Base-by-base conservation (phyloP, 371 early-diverging fungal species). In the Apophysomyces ossiformis region DNA sequence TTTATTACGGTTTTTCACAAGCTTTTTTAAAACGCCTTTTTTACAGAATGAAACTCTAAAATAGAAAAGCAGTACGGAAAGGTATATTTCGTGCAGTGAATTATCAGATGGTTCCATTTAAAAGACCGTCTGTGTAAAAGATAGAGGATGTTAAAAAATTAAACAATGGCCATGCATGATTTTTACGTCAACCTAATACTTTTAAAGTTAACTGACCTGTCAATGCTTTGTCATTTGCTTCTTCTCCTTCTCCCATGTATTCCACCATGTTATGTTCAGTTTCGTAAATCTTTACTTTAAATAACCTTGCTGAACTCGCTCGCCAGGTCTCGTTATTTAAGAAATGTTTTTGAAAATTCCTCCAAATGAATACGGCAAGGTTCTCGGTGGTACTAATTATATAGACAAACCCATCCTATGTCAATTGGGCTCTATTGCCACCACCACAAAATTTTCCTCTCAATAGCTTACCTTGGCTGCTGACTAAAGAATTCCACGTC, bases 281-380 rank as follows among this genome's bases (percentile, higher is more conserved):
- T 70, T 93, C 94, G 64, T 85, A 79, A 6, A 93, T 41, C 65
- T 84, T 84, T 45, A 93, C 89, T 60, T 89, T 87, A 69, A 88
- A 82, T 12, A 92, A 70, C 26, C 70, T 50, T 39, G 76, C 82
- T 57, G 70, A 58, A 16, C 69, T 69, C 1, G 70, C 39, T 46
- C 66, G 47, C 59, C 71, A 62, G 9, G 38, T 63, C 8, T 77
- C 77, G 36, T 85, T 75, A 2, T 58, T 61, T 54, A 78, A 69
- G 37, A 88, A 78, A 41, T 78, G 68, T 35, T 67, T 58, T 56
- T 76, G 65, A 57, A 95, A 80, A 57, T 79, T 82, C 62, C 83
- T 75, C 95, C 95, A 96, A 38, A 94, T 87, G 72, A 87, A 96
- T 7, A 93, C 86, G 0, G 94, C 94, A 47, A 96, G 73, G 74